A percentile compares a stretch with the other conserved stretches of the same genome.
These are phyloP conservation scores for Trichosanthes truncata DNA, from an alignment of 306 rosid species.

Conservation along the genomic window DNA sequence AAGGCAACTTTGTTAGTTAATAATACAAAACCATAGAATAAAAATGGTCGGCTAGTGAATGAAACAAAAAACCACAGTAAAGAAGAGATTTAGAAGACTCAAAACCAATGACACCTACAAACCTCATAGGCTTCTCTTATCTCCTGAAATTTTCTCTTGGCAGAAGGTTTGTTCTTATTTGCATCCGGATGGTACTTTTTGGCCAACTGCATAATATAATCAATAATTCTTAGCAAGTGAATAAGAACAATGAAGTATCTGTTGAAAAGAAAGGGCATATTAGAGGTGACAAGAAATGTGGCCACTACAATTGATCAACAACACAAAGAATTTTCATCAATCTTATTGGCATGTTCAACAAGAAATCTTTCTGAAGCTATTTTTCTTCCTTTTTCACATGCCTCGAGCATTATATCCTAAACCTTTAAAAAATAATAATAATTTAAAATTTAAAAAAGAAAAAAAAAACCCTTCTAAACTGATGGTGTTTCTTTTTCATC, in stretches of 20 bases:
- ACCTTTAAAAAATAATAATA: background rate
- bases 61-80: background rate
- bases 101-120: slow-evolving; percentile 11
- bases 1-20: background rate
- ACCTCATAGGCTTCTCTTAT: slow-evolving; percentile 98
- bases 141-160: slow-evolving; percentile 84
- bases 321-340: background rate
- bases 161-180: slow-evolving; percentile 67
- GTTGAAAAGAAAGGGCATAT: background rate
- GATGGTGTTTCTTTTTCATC: background rate
- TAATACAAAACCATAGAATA: background rate
- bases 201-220: slow-evolving; percentile 53
- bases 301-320: background rate
- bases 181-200: slow-evolving; percentile 95
- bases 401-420: background rate
- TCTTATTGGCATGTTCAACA: background rate
- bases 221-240: background rate
- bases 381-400: too few species aligned
- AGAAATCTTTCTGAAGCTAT: background rate
- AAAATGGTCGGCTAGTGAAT: background rate
- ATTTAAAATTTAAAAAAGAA: too few species aligned
- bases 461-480: background rate
- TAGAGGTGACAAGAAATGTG: background rate
- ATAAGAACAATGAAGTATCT: background rate
- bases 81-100: background rate